A percentile compares a stretch with the other conserved stretches of the same genome.
Evolutionary conservation across 1,284 basidiomycete genomes (phyloP).

Genomic region (Leccinum pseudoinsigne): DNA sequence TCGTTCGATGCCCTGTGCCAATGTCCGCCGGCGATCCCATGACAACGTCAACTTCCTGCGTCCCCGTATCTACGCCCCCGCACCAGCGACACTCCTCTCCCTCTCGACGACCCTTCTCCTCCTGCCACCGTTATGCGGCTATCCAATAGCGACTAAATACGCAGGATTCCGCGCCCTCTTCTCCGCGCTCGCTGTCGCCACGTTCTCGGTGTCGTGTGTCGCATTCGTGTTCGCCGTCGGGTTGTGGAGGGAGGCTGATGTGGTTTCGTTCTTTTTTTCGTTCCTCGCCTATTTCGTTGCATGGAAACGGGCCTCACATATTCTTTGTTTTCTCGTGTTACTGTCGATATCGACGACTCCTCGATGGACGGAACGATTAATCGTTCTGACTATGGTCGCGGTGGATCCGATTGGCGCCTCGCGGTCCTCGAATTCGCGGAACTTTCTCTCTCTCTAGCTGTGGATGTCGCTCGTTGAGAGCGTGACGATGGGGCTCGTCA

Average conservation of each 20-base stretch:
- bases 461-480: slow-evolving; percentile 13
- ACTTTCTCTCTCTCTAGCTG: neutral
- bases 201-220: slow-evolving; percentile 3
- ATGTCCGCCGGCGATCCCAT: neutral
- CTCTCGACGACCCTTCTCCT: slow-evolving; percentile 2
- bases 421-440: too few species aligned
- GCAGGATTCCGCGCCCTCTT: neutral
- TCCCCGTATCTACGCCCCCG: too few species aligned
- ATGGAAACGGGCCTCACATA: too few species aligned
- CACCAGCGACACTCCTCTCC: slow-evolving; percentile 4
- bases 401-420: too few species aligned
- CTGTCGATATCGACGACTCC: too few species aligned
- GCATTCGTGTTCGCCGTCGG: slow-evolving; percentile 7
- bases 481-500: slow-evolving; percentile 7
- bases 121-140: slow-evolving; percentile 2
- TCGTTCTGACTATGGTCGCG: slow-evolving; percentile 27
- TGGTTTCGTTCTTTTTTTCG: too few species aligned
- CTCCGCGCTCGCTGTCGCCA: slow-evolving; percentile 1
- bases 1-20: neutral
- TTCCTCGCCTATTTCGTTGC: too few species aligned
- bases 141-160: neutral
- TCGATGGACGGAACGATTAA: too few species aligned
- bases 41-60: neutral
- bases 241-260: neutral
- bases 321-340: too few species aligned